Conservation (phyloP, 129 eudicot species). For the sunflower (Helianthus annuus) region HanXRQr2.0-SUNRISE NC_035445.2:151631045-151631544, state of each 20-base stretch:
- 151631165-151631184: not conserved
- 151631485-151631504: constrained; percentile 3
- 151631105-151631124: too few relatives aligned
- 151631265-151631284: not conserved
- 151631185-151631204: not conserved
- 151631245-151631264: not conserved
- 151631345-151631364: not conserved
- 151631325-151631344: not conserved
- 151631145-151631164: not conserved
- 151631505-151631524: not conserved
- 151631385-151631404: not conserved
- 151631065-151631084: too few relatives aligned
- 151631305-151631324: not conserved
- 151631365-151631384: not conserved
- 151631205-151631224: not conserved
- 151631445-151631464: not conserved
- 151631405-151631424: not conserved
- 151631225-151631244: not conserved
- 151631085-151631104: too few relatives aligned
- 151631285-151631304: not conserved
- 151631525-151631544: constrained; percentile 4
- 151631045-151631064: too few relatives aligned
- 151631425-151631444: not conserved
- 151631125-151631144: not conserved
- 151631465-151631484: not conserved